These are phyloP conservation scores for Diaporthe sp. DNA, from an alignment of 2,329 filamentous ascomycete species.

Conservation along the genomic window DNA sequence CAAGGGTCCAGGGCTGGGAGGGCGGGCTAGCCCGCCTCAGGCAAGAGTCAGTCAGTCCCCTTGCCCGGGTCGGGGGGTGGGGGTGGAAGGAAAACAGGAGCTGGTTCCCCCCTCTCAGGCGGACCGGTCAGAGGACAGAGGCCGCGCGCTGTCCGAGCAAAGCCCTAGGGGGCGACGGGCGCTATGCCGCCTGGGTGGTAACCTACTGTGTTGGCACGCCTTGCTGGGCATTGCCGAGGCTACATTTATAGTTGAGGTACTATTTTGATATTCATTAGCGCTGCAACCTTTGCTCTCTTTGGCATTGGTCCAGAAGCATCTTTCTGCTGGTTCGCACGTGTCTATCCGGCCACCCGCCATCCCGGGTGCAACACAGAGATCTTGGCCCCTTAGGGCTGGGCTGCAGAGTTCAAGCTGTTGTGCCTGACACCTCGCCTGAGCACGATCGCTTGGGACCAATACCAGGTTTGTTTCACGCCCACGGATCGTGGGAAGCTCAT, in stretches of 20 bases:
- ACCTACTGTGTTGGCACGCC: background rate
- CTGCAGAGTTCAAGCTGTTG: background rate
- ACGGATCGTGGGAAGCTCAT: background rate
- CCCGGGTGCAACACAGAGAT: background rate
- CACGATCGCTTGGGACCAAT: background rate
- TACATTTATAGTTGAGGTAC: background rate
- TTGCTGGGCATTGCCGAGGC: background rate
- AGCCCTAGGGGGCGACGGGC: background rate
- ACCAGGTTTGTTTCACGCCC: background rate
- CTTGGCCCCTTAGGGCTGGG: background rate
- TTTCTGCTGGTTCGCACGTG: background rate
- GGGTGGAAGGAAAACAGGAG: background rate
- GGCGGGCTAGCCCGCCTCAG: background rate
- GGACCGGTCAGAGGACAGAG: background rate
- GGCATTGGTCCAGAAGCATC: background rate
- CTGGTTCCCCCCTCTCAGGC: background rate
- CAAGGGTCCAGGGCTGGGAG: background rate
- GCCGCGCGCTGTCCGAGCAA: conserved; percentile 28
- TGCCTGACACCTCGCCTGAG: background rate
- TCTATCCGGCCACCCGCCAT: background rate
- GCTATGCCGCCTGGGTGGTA: background rate
- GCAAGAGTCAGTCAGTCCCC: background rate
- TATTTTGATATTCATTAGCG: conserved; percentile 3
- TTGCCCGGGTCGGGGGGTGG: too few species aligned
- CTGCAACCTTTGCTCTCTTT: background rate